Conservation (phyloP, 1,284 basidiomycete species). For the Cryptococcus neoformans region DNA sequence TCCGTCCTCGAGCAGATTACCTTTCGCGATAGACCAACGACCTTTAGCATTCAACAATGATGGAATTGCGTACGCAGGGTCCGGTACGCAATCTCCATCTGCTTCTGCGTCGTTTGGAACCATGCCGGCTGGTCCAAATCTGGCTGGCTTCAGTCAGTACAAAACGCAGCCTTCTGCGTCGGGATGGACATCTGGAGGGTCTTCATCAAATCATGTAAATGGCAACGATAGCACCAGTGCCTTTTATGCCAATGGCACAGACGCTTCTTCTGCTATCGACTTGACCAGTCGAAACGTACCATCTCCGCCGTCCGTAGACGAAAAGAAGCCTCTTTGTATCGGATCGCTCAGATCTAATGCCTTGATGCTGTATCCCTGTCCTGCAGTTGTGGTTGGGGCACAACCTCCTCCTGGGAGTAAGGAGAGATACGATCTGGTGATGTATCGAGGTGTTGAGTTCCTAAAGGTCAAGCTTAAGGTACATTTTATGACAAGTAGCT, state of each 20-base stretch:
- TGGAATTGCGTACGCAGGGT: neutral
- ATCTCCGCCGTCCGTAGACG: constrained; percentile 18
- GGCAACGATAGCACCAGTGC: neutral
- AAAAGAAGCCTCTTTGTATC: constrained; percentile 64
- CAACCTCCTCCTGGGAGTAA: constrained; percentile 37
- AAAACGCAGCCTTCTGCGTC: neutral
- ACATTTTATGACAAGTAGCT: neutral
- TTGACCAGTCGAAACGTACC: constrained; percentile 25
- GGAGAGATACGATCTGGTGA: constrained; percentile 30
- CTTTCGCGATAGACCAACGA: neutral
- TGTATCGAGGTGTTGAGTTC: constrained; percentile 60
- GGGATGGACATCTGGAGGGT: too few species aligned
- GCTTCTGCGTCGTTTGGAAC: neutral
- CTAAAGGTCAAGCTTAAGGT: constrained; percentile 67
- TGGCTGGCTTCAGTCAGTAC: neutral
- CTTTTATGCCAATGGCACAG: neutral
- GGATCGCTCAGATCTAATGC: constrained; percentile 77
- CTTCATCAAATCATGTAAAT: neutral
- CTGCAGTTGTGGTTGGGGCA: constrained; percentile 59
- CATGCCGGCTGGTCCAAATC: neutral
- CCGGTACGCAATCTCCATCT: neutral
- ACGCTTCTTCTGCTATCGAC: constrained; percentile 31
- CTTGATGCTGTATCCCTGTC: constrained; percentile 79
- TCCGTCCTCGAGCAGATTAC: neutral
- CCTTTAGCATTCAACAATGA: neutral